Base-by-base conservation (phyloP, 2,329 filamentous ascomycete genomes). In the Penicillium sp. region DNA sequence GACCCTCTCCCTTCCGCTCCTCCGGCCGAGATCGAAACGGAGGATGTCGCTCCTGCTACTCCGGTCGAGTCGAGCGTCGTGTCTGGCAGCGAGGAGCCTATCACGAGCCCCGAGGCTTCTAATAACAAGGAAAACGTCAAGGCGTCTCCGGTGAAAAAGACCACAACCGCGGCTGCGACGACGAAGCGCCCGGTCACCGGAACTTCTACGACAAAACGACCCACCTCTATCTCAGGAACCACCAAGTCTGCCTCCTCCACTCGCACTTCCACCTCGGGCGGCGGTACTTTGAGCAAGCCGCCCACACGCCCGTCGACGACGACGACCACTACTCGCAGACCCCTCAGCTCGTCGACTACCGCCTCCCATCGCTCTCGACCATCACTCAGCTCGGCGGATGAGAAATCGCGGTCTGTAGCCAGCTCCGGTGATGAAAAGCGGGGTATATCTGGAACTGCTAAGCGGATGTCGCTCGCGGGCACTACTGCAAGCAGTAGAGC, bases 401-500 rank as follows among this genome's bases (percentile, higher is more conserved):
- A 81, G 64, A 79, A 78, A 63, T 64, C 72, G 44, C 75, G 73
- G 38, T 78, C 75, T 8, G 70, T 80, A 44, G 73, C 75, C 13
- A 81, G 79, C 63, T 81, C 79, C 2, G 77, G 79, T 17, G 80
- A 82, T 62, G 80, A 82, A 64, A 78, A 74, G 63, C 76, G 72
- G 56, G 78, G 77, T 5, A 78, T 81, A 56, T 76, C 78, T 11
- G 71, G 76, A 26, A 73, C 74, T 7, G 78, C 79, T 46, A 82
- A 82, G 70, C 75, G 79, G 49, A 78, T 79, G 73, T 82, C 80
- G 5, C 70, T 82, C 58, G 77, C 73, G 8, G 74, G 79, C 5
- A 76, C 73, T 13, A 65, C 77, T 0, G 70, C 75, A 5, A 57
- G 46, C 47, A 73, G 75, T 17, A 71, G 77, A 17, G 67, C 77